Base-by-base conservation (phyloP, 2,329 filamentous ascomycete genomes). In the Phoma sp. region DNA sequence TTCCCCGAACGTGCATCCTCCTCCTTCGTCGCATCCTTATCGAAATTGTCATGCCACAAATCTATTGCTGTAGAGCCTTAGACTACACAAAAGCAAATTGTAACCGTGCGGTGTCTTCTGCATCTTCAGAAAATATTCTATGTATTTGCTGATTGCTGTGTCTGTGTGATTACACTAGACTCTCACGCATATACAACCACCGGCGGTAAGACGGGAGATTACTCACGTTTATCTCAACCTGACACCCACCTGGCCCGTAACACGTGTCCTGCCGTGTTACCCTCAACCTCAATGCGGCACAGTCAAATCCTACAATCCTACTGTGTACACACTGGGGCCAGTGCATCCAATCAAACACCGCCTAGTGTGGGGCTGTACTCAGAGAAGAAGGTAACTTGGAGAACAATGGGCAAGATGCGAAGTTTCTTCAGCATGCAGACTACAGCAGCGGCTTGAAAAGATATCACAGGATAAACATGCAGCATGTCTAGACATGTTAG, bases 271-370 rank as follows among this genome's bases (percentile, higher is more conserved):
- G 18, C 18, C 23, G 11, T 18, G n/a, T n/a, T 9, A 39, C 18
- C 30, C 37, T 35, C 22, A 8, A n/a, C 13, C 25, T 39, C 37
- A 13, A 7, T 45, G 47, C 41, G 40, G 47, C 47, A 45, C 47
- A 45, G 40, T 37, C 22, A 35, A 23, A 44, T 51, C 33, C 40
- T 33, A 32, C 10, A 14, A 7, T 18, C 7, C 25, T 29, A 33
- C 32, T 2, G 18, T 18, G 18, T 18, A 33, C 4, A 11, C 32
- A 33, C 7, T 7, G 10, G 13, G 7, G 6, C 9, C 27, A 7
- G 9, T 4, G 6, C 25, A 13, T 32, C 44, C 39, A 47, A 53
- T 43, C 3, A 40, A 23, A 6, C 11, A 2, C 6, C 18, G 1
- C 2, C 32, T 29, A 10, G 18, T 27, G 44, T 43, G 50, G 36